Evolutionary conservation across 352 stramenopile species (phyloP), one percentile per base, ranked within the genome.

Genomic region (Globisporangium radiosum): DNA sequence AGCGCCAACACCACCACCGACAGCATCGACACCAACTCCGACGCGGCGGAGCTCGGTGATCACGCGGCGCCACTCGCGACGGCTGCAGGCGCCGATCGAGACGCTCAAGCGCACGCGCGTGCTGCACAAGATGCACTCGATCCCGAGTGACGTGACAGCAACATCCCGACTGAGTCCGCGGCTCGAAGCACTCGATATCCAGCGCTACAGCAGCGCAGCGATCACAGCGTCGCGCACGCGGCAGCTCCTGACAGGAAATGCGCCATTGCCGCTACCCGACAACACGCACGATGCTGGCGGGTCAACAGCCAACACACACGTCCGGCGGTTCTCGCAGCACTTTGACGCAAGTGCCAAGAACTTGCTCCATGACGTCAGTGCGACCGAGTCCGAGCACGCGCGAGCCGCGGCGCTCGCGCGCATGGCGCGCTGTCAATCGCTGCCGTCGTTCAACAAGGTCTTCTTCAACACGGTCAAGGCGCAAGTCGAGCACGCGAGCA

Each of bases 341-440:
- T 7, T 45, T 3, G 49, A 47, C 7, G 36, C 52, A n/a, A 47
- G 15, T 6, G 15, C 39, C 11, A 47, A 48, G n/a, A 57, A 33
- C 1, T 13, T 56, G 9, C 45, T 47, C 19, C 19, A 39, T 10
- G n/a, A 43, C 37, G 17, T 52, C 39, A 14, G 11, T 5, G 40
- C 17, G 7, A 14, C 11, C 42, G 25, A 43, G 7, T 33, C 25
- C 25, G 25, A 33, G 25, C 25, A 33, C 25, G 2, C 25, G 25
- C 55, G 36, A 13, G 44, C n/a, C 36, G 52, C 37, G 10, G 33
- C 14, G 57, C 55, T 47, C 49, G 71, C 8, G 40, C 43, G n/a
- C 0, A 74, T 87, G 59, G 61, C 58, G 11, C 73, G 80, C 0
- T 81, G 73, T 15, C 66, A 66, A 3, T 90, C 80, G 0, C 60